Base-by-base conservation (phyloP, 768 basidiomycete genomes). In the Psilocybe tampanensis region DNA sequence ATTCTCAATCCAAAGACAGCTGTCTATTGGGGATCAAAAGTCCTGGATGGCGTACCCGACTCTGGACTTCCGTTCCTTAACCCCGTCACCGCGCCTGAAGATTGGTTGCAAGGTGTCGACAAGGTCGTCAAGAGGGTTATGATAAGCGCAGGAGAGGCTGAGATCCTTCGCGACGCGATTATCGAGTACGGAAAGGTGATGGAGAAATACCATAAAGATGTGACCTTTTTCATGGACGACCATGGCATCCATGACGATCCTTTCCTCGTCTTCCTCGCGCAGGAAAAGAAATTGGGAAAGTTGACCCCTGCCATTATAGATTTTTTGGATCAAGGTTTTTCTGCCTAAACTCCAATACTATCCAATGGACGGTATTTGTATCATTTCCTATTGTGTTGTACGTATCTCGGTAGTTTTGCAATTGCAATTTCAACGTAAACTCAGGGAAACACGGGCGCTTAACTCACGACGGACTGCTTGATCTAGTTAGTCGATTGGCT, bases 51-150 rank as follows among this genome's bases (percentile, higher is more conserved):
- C 44, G 48, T 61, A 17, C 55, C 60, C 3, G 53, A 55, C 17
- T 49, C 52, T 9, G 54, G 54, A 3, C 33, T 49, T 17, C 63
- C 59, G 7, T 74, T 69, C 43, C 51, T 70, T 19, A 65, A 73
- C 29, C 52, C 68, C 0, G 36, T 56, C 45, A 64, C 59, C 34
- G 68, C 67, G 1, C 67, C 67, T 4, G 56, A 60, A 19, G 54
- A 51, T 17, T 75, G 74, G 74, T 66, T 70, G 32, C 54, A 54
- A 6, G 70, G 66, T 5, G 50, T 71, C 2, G 66, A 65, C n/a
- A 45, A 34, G 19, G 36, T 60, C 18, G 67, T 70, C 8, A 57
- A 62, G 42, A 60, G 60, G 26, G 45, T 72, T 6, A 50, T 75
- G 11, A 59, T 75, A 15, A 70, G 67, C 1, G 62, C 60, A 0